Evolutionary conservation across 176 grass and related monocot genomes (phyloP), one percentile per base, ranked within the genome.

Genomic region (Triticum urartu): DNA sequence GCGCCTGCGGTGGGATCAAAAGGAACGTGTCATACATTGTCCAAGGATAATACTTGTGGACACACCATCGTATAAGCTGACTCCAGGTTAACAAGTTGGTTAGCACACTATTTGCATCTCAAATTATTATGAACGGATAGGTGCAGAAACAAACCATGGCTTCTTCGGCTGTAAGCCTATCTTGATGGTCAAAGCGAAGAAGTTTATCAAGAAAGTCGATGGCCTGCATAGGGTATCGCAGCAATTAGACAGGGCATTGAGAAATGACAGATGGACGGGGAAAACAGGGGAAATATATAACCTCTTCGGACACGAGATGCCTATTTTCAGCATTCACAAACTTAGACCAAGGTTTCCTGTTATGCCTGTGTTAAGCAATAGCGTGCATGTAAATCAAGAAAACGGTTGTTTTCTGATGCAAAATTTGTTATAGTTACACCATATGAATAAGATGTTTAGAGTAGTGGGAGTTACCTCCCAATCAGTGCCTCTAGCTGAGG

Each of bases 171-270:
- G 94, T 96, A 26, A 93, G 82, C 85, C 94, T 87, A 39, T 96
- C 87, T 48, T 96, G 94, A 48, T 96, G 94, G 78, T 96, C 91
- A 86, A 90, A 96, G 81, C 91, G 85, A 81, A 96, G 87, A 85
- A 96, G 89, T 83, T 81, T 96, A 89, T 93, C 94, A 36, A 96
- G 91, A 89, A 96, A 96, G 90, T 96, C 94, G 32, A 93, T 88
- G 62, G 94, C 91, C 94, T 95, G 87, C 35, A 85, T 50, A 21
- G 69, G 75, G 59, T 48, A 30, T 65, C 69, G 75, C n/a, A 82
- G 69, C 5, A 64, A 40, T 60, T 73, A 72, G 60, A 59, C 21
- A 5, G 8, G 39, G 17, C 2, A 18, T 10, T 9, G n/a, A 65
- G n/a, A 45, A 68, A 33, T 21, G 22, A 30, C 9, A 78, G 25